These are phyloP conservation scores for Claviceps arundinis DNA, from an alignment of 2,329 filamentous ascomycete species.

Conservation along the genomic window DNA sequence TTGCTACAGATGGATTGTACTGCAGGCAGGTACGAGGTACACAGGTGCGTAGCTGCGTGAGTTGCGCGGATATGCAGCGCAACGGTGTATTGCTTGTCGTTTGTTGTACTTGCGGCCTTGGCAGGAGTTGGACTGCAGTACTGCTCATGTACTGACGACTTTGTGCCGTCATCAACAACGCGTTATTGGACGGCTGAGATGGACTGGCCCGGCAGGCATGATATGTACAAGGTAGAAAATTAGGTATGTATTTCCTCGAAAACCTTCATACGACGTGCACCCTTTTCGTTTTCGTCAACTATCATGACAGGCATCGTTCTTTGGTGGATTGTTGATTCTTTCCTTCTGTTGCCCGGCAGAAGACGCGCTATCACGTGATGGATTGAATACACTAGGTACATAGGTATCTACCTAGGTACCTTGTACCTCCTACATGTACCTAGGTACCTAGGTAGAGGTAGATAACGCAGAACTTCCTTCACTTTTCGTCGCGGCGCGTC, in stretches of 20 bases:
- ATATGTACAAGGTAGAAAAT: background rate
- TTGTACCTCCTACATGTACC: too few species aligned
- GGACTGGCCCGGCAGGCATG: background rate
- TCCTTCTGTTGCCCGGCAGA: background rate
- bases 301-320: too few species aligned
- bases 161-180: background rate
- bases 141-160: background rate
- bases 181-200: background rate
- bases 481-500: too few species aligned
- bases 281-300: too few species aligned
- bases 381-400: too few species aligned
- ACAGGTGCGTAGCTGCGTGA: background rate
- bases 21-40: background rate
- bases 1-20: background rate
- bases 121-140: background rate
- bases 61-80: background rate
- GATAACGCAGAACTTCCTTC: too few species aligned
- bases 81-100: background rate
- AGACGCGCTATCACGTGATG: background rate
- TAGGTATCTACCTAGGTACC: too few species aligned
- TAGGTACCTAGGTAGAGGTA: too few species aligned
- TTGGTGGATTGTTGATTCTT: background rate
- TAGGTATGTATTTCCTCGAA: too few species aligned
- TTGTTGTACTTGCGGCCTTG: background rate
- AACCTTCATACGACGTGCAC: too few species aligned